phyloP scores from a whole-genome alignment of 192 early-diverging fungal genomes.

The Thoreauomyces humboldtii region DNA sequence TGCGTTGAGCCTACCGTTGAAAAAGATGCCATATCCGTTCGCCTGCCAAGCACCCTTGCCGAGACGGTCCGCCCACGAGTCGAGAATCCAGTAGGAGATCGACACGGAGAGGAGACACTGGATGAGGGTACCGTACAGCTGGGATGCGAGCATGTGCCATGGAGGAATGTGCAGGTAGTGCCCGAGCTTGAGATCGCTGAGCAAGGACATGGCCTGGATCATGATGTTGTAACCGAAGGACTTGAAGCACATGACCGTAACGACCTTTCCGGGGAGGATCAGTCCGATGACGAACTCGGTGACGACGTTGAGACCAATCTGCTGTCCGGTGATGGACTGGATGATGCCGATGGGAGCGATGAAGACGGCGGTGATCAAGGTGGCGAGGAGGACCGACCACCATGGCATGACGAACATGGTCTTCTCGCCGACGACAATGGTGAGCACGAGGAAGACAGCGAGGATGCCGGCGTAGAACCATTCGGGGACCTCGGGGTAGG shows the following conservation, averaged over 20 bases:
- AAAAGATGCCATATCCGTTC: slow-evolving; percentile 49
- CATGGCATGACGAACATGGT: slow-evolving; percentile 70
- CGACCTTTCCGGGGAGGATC: slow-evolving; percentile 73
- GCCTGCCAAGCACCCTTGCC: slow-evolving; percentile 27
- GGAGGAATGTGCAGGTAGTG: slow-evolving; percentile 75
- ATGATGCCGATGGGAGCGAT: slow-evolving; percentile 70
- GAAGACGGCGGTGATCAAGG: slow-evolving; percentile 16
- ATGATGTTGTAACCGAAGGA: slow-evolving; percentile 78
- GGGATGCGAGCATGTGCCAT: slow-evolving; percentile 56
- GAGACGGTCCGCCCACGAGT: slow-evolving; percentile 4
- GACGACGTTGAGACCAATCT: slow-evolving; percentile 79
- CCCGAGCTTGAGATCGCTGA: slow-evolving; percentile 71
- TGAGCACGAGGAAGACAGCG: slow-evolving; percentile 38
- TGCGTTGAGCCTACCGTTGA: too few relatives aligned
- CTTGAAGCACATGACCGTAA: slow-evolving; percentile 85
- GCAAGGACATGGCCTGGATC: slow-evolving; percentile 70
- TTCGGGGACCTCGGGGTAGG: slow-evolving; percentile 66
- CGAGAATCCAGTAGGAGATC: slow-evolving; percentile 26
- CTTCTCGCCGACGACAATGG: slow-evolving; percentile 46
- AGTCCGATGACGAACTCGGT: slow-evolving; percentile 85
- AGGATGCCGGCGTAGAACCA: slow-evolving; percentile 56
- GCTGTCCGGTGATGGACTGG: slow-evolving; percentile 71
- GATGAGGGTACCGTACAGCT: slow-evolving; percentile 60
- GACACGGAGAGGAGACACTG: slow-evolving; percentile 46
- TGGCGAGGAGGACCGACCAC: slow-evolving; percentile 58